Percentiles rank a stretch among this genome's conserved stretches.
phyloP scores from a whole-genome alignment of 176 grass and related monocot species.

The Ananas comosus region DNA sequence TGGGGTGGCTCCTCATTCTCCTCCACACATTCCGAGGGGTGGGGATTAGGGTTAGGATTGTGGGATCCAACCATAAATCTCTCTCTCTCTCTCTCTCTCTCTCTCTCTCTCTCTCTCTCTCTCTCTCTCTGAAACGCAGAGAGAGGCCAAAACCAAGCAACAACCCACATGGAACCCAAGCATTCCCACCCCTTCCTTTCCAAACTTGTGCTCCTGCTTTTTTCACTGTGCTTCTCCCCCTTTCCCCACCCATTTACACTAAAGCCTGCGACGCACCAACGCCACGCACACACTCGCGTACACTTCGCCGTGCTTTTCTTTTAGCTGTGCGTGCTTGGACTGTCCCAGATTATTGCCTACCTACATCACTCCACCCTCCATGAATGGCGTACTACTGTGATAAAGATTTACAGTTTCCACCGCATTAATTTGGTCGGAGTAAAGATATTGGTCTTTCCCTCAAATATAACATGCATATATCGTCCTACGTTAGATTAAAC shows the following conservation, averaged over 20 bases:
- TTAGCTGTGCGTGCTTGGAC: too few species aligned
- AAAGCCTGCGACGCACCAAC: conserved; percentile 11
- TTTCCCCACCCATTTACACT: conserved; percentile 11
- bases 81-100: neutral
- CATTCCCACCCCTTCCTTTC: neutral
- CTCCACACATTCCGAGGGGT: neutral
- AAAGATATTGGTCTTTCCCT: too few species aligned
- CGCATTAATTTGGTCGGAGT: too few species aligned
- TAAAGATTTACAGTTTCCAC: too few species aligned
- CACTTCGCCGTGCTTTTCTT: neutral
- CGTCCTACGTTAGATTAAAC: too few species aligned
- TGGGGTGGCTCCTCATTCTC: neutral
- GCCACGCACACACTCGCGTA: conserved; percentile 5
- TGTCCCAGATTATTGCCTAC: too few species aligned
- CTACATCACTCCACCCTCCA: too few species aligned
- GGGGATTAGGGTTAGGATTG: neutral
- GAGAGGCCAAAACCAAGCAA: conserved; percentile 4
- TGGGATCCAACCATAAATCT: neutral
- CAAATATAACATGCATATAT: too few species aligned
- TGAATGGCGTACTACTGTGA: too few species aligned
- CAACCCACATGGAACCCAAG: conserved; percentile 12
- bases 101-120: conserved; percentile 2
- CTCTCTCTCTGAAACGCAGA: neutral
- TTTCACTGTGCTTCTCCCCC: neutral
- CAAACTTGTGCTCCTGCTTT: conserved; percentile 15